Base-by-base conservation (phyloP, 2,329 filamentous ascomycete species). In the Penicillium digitatum region DNA sequence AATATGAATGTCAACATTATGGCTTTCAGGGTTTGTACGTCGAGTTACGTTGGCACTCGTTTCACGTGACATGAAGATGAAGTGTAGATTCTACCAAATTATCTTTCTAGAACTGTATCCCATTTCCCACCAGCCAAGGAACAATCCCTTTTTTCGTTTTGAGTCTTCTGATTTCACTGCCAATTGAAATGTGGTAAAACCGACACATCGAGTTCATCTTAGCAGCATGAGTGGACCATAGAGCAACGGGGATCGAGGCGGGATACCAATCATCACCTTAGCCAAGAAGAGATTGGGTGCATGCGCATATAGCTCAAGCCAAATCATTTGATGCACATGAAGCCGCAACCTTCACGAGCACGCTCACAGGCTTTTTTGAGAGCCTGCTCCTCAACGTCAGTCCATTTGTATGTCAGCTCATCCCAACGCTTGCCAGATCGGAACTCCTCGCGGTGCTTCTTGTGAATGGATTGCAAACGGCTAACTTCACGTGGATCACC, bases 361-460 rank as follows among this genome's bases (percentile, higher is more conserved):
- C 71, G 74, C 62, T 81, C 76, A 63, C 79, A 82, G 1, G 84
- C 84, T 54, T 69, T 73, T 60, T 80, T 79, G 50, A 87, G 66
- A 40, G 78, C 79, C 68, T 86, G 83, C 60, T 85, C 81, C 65
- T 87, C 84, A 3, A 73, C 75, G 71, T 87, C 84, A 20, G 84
- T 86, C 84, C 84, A 87, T 63, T 83, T 79, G 35, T 86, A 81
- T 48, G 73, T 82, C 59, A 87, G 64, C 56, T 86, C 74, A 66
- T 86, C 81, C 84, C 84, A 87, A 24, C 73, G 73, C 54, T 85
- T 85, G 69, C 81, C 82, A 20, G 78, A 77, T 53, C 77, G 73
- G 63, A 80, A 86, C 64, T 86, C 84, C 50, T 79, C 75, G 52
- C 79, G 79, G 66, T 81, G 83, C 52, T 74, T 74, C 61, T 79